Percentiles rank a stretch among this genome's conserved stretches.
phyloP scores from a whole-genome alignment of 352 stramenopile species.

The Aphanomyces euteiches region DNA sequence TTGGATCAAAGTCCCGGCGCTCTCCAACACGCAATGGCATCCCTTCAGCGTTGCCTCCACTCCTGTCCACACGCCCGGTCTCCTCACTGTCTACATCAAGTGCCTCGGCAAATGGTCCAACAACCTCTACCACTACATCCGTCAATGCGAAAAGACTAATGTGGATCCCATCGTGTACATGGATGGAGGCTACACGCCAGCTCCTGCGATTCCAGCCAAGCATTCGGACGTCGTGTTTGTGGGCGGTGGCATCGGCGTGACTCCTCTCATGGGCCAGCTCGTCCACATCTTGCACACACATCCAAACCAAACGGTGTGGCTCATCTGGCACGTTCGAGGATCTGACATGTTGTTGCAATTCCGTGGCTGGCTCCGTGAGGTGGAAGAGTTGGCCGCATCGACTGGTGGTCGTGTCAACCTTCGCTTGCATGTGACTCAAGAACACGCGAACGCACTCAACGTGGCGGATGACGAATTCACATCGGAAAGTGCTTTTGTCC shows the following conservation, averaged over 20 bases:
- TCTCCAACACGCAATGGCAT: constrained; percentile 40
- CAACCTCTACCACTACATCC: constrained; percentile 35
- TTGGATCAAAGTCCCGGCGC: constrained; percentile 34
- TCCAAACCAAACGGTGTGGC: constrained; percentile 15
- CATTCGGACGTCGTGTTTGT: constrained; percentile 43
- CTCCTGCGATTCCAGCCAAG: constrained; percentile 15
- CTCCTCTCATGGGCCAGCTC: constrained; percentile 23
- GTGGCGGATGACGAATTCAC: not conserved
- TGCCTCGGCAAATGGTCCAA: constrained; percentile 29
- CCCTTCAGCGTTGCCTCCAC: constrained; percentile 37
- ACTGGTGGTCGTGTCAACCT: not conserved
- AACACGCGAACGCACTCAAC: not conserved
- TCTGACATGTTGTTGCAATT: constrained; percentile 13
- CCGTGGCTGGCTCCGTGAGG: constrained; percentile 15
- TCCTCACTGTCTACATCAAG: constrained; percentile 37
- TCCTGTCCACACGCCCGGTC: constrained; percentile 29
- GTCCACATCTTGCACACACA: constrained; percentile 14
- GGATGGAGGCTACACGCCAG: constrained; percentile 38
- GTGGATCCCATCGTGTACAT: constrained; percentile 34
- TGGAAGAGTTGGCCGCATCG: not conserved
- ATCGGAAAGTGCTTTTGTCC: not conserved
- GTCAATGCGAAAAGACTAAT: constrained; percentile 34
- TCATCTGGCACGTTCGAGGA: constrained; percentile 21
- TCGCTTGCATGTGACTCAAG: constrained; percentile 19
- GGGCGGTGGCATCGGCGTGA: constrained; percentile 36